These are phyloP conservation scores for Stevia rebaudiana DNA, from an alignment of 140 eudicot species.

Conservation along the genomic window DNA sequence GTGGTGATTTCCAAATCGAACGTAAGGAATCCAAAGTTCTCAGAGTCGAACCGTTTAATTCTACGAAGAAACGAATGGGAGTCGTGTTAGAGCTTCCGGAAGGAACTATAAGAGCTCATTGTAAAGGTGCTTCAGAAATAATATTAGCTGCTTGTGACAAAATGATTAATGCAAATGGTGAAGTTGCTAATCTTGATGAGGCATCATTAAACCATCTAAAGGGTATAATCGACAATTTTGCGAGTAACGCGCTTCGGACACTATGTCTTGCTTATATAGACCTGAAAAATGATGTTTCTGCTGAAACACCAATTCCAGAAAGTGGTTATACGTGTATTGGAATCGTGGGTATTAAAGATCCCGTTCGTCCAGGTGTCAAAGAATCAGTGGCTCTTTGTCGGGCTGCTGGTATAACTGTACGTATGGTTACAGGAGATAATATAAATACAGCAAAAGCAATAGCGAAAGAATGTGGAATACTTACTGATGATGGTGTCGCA, in stretches of 20 bases:
- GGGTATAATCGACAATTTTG: constrained; percentile 56
- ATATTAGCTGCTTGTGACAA: constrained; percentile 76
- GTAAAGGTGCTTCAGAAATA: constrained; percentile 93
- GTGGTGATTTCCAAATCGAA: constrained; percentile 74
- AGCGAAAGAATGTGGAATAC: constrained; percentile 98
- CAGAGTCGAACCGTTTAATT: constrained; percentile 89
- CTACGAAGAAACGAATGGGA: constrained; percentile 91
- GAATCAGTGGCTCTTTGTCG: constrained; percentile 93
- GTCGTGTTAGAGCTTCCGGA: constrained; percentile 73
- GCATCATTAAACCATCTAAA: constrained; percentile 39
- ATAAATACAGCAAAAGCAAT: constrained; percentile 93
- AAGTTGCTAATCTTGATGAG: constrained; percentile 57
- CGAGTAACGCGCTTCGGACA: constrained; percentile 81
- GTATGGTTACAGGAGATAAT: constrained; percentile 98
- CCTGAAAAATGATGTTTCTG: constrained; percentile 51
- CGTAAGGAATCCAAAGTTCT: constrained; percentile 38
- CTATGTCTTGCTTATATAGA: constrained; percentile 86
- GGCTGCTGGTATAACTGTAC: constrained; percentile 83
- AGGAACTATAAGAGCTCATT: constrained; percentile 66
- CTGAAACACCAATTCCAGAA: constrained; percentile 54
- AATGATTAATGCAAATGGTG: constrained; percentile 58
- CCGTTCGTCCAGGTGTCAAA: constrained; percentile 89
- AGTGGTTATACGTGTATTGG: constrained; percentile 77
- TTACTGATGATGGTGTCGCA: constrained; percentile 84
- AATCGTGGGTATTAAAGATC: constrained; percentile 90